A percentile compares a stretch with the other conserved stretches of the same genome.
These are phyloP conservation scores for Globisporangium takayamanum DNA, from an alignment of 352 stramenopile genomes.

Conservation along the genomic window DNA sequence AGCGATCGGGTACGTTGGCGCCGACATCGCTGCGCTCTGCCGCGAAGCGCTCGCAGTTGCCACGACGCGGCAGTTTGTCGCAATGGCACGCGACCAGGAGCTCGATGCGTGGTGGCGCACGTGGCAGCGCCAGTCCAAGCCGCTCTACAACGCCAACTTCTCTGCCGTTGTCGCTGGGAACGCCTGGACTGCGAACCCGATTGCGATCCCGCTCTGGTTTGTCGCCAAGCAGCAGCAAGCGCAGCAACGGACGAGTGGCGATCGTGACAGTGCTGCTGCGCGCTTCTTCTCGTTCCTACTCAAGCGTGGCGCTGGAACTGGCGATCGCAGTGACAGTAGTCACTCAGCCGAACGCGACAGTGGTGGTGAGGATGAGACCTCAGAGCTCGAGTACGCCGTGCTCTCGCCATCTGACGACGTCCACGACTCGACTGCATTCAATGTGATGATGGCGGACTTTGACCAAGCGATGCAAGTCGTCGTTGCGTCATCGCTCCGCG, in stretches of 20 bases:
- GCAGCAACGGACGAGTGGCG: neutral
- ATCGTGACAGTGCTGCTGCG: neutral
- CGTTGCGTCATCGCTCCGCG: constrained; percentile 56
- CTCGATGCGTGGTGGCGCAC: constrained; percentile 52
- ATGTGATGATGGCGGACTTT: constrained; percentile 68
- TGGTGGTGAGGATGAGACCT: neutral
- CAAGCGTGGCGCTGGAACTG: neutral
- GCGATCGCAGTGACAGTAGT: neutral
- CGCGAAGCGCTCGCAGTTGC: constrained; percentile 65
- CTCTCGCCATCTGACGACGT: neutral
- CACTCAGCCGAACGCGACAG: neutral
- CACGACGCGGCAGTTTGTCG: constrained; percentile 57
- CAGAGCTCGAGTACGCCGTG: neutral
- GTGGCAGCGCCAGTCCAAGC: constrained; percentile 39
- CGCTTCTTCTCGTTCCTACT: constrained; percentile 46
- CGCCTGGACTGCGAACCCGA: constrained; percentile 52
- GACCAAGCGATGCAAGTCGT: constrained; percentile 66
- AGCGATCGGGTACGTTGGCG: constrained; percentile 71
- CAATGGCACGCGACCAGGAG: constrained; percentile 37
- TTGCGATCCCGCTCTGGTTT: constrained; percentile 69
- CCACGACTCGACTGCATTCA: constrained; percentile 18
- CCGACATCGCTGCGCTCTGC: constrained; percentile 73
- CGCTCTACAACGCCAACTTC: constrained; percentile 34
- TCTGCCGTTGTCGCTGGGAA: constrained; percentile 36
- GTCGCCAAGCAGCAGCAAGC: constrained; percentile 26